Base-by-base conservation (phyloP, 352 stramenopile species). In the Globisporangium barbulae region DNA sequence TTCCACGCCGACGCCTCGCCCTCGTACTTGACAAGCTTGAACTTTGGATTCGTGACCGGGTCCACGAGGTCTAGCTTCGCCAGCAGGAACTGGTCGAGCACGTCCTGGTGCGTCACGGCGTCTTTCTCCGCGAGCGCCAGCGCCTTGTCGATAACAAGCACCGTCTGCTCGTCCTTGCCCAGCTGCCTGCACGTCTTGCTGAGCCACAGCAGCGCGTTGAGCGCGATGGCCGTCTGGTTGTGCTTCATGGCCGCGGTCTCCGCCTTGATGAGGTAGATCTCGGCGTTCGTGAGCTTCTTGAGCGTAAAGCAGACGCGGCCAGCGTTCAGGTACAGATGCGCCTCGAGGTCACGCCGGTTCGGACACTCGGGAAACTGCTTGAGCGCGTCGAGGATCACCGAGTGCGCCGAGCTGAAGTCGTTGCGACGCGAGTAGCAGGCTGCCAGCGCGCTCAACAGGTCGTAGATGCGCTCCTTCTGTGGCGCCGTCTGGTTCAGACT, bases 301-400 rank as follows among this genome's bases (percentile, higher is more conserved):
- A 89, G 58, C 33, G 75, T 83, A 60, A 79, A 84, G 37, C 75
- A 81, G 19, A 91, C 76, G 15, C 80, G 78, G 0, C 80, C 83
- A 48, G 73, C 70, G 56, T 91, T 90, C 25, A 88, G 47, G 53
- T 83, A 84, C 59, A 84, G 69, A 55, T 76, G 73, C 1, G 74
- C 53, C 41, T 82, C 79, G 12, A 72, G 68, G 7, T 86, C 77
- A 13, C 72, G 73, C 17, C 80, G 73, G 0, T 70, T 72, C 0
- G 70, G 72, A 22, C 77, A 85, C 19, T 71, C 67, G 0, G 76
- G 69, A 25, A 90, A 79, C 53, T 83, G 56, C 28, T 71, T 69
- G 28, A 82, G 64, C 30, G 83, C 72, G 45, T 91, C 71, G 21
- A 81, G 63, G n/a, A 91, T 69, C 35, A 88, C 67, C 4, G 64